Evolutionary conservation across 2,329 filamentous ascomycete species (phyloP), one percentile per base, ranked within the genome.

Genomic region (Xylariales sp.): DNA sequence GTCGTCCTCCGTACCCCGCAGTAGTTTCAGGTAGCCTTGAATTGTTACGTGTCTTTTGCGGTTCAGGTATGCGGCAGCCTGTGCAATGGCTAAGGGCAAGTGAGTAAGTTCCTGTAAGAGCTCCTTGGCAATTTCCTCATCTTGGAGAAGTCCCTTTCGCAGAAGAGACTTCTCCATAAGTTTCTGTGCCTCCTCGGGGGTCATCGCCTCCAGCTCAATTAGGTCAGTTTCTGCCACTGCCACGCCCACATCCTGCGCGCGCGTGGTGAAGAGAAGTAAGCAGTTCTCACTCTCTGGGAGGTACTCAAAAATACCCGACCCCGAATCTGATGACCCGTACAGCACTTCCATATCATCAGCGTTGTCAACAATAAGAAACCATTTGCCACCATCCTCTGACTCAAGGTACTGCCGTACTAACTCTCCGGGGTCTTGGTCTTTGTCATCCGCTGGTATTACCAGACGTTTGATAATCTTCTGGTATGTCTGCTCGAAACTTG

Each of bases 341-440:
- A 58, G 35, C 10, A 60, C 28, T 5, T 55, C 44, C 11, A 42
- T 40, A 18, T 69, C 59, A 24, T 72, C 67, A 0, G 60, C 61
- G 40, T 70, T 71, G 33, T 67, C 61, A 5, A 69, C 43, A 3
- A 70, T 48, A 1, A 70, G 44, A 25, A 70, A 47, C 65, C 62
- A 70, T 23, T 42, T 50, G 6, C 60, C 56, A 1, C 49, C 38
- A 4, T 33, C 39, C n/a, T 51, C 44, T 1, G 51, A 55, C 29
- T 43, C 51, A 1, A 65, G 46, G 16, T 57, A 43, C 5, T 40
- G 33, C n/a, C 75, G 66, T 50, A 85, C 79, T 60, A 78, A 70
- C 48, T 81, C 76, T 38, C 74, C 71, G 27, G 79, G 51, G 44
- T 85, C 81, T 34, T 64, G 60, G 43, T 78, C 78, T 37, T 74